Base-by-base conservation (phyloP, 73 alveolate genomes). In the Effrenium voratum region DNA sequence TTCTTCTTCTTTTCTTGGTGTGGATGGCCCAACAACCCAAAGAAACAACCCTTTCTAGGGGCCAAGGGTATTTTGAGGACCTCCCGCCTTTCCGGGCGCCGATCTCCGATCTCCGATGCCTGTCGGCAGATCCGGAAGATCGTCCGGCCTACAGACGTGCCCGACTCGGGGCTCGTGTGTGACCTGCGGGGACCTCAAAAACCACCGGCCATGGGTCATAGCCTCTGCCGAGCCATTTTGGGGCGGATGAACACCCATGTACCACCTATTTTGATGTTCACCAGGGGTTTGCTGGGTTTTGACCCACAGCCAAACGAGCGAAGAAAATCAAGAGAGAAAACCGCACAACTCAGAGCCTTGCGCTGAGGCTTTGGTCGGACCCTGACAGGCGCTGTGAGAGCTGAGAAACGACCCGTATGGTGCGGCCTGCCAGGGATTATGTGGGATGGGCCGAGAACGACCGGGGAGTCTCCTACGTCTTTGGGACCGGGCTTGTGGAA, bases 121-220 rank as follows among this genome's bases (percentile, higher is more conserved):
- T n/a, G 79, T 10, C 41, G 99, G 77, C 99, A 99, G 99, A 99
- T 99, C 75, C 99, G 99, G 99, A 98, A 99, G 91, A 99, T 99
- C 57, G 99, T 99, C 99, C 99, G 99, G 81, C 99, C 99, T 1
- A 99, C 99, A 13, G 99, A 99, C 93, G 99, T 99, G 46, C 99
- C 99, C 32, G 99, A 99, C 93, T 99, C 93, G 34, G 99, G 99
- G 28, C 81, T 99, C 72, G 87, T 99, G 45, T 99, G 99, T 77
- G 99, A 99, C 96, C 98, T 99, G 85, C 96, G 94, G 52, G 99
- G 99, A 99, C 75, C 99, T n/a, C 99, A 99, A 52, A 52, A 52
- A 52, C 63, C 63, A 12, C 63, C 63, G 19, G 63, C 19, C 19
- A 19, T 52, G 8, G 63, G 8, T 8, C 8, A 52, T 8, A 52